Base-by-base conservation (phyloP, 768 basidiomycete genomes). In the Mycena belliarum region DNA sequence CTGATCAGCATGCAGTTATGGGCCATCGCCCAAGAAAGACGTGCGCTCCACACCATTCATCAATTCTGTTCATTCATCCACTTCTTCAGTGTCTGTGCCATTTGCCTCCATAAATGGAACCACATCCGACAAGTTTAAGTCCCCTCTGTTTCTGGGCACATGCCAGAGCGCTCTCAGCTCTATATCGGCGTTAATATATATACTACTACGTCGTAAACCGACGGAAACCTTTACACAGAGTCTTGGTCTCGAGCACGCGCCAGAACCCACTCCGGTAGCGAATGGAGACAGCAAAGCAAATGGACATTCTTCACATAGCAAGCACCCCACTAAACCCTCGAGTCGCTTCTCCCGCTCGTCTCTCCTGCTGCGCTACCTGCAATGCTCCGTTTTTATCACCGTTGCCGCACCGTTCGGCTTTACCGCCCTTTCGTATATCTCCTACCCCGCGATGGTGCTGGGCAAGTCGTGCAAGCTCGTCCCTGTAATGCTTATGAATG, bases 391-490 rank as follows among this genome's bases (percentile, higher is more conserved):
- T 23, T 88, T 94, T 72, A 92, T 97, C 63, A 95, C 95, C 38
- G 76, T 85, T 37, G 96, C 96, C 2, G 91, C 94, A 21, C 97
- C 96, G 4, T 96, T 98, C 69, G 95, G 96, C 50, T 98, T 98
- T 75, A 90, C 95, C 12, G 87, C 95, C 6, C 87, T 98, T 41
- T 87, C 92, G 24, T 93, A 96, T 75, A 95, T 99, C 69, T 94
- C 94, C 18, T 98, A 98, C 78, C 97, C 97, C 48, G 94, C 96
- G 42, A 96, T 98, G 91, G 95, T 98, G 32, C 88, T 98, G 63
- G 97, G 93, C 50, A 98, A 98, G 73, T 98, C 95, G 0, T 98
- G 97, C 82, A 98, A 98, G 71, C 92, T 99, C 69, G 93, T 99
- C 42, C 97, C 97, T 0, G 97, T 95, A 59, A 93, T 96, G 85